phyloP scores from a whole-genome alignment of 2,329 filamentous ascomycete species.

The Penicillium sp. region DNA sequence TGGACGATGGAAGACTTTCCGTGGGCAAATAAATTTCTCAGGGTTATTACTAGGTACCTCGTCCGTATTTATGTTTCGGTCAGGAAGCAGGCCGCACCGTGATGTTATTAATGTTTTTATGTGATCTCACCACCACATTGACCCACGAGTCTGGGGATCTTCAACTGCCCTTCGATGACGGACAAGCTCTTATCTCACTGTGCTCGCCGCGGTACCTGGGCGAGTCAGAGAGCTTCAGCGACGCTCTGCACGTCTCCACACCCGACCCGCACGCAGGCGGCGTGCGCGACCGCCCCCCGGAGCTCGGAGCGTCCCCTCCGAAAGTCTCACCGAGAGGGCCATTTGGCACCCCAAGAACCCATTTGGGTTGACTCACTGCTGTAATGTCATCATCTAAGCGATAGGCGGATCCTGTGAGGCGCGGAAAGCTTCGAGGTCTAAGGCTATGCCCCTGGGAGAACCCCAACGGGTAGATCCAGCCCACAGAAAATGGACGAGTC shows the following conservation, averaged over 20 bases:
- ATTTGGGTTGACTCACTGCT: too few species aligned
- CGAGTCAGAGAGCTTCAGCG: constrained; percentile 10
- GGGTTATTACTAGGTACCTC: not conserved
- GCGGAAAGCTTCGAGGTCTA: too few species aligned
- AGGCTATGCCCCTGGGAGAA: too few species aligned
- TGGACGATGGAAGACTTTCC: too few species aligned
- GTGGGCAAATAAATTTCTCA: not conserved
- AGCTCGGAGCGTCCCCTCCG: constrained; percentile 21
- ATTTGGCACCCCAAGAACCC: not conserved
- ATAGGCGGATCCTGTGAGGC: not conserved
- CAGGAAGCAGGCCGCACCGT: not conserved
- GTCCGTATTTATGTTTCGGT: constrained; percentile 3
- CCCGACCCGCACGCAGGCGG: constrained; percentile 12
- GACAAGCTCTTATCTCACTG: constrained; percentile 9
- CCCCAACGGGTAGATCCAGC: too few species aligned
- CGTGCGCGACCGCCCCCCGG: constrained; percentile 13
- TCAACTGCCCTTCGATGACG: not conserved
- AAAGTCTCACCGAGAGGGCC: constrained; percentile 13
- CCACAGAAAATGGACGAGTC: too few species aligned
- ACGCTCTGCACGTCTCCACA: constrained; percentile 13
- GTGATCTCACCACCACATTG: not conserved
- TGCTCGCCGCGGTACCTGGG: constrained; percentile 2
- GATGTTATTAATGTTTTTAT: not conserved
- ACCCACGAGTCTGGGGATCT: not conserved
- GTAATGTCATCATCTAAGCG: too few species aligned